Percentiles rank a stretch among this genome's conserved stretches.
Conservation (phyloP, 2,329 filamentous ascomycete genomes). For the Stachybotrys chartarum region DNA sequence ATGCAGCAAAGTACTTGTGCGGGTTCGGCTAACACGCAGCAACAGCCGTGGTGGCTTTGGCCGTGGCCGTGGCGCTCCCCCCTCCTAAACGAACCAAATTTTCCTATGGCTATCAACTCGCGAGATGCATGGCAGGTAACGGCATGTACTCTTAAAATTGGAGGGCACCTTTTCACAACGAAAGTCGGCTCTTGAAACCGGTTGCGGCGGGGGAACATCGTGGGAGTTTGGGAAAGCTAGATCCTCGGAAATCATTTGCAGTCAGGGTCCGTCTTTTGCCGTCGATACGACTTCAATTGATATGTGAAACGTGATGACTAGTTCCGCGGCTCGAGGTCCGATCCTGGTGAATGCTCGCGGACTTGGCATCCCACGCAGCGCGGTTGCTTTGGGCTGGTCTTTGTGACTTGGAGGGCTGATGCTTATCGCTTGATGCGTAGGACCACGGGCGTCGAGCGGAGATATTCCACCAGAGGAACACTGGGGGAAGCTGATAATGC, state of each 20-base stretch:
- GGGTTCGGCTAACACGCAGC: conserved; percentile 25
- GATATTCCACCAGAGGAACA: background rate
- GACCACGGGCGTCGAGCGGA: background rate
- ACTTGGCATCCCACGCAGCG: background rate
- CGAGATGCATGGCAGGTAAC: conserved; percentile 35
- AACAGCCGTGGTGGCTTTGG: conserved; percentile 77
- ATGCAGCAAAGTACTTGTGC: background rate
- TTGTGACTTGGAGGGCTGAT: background rate
- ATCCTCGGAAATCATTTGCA: conserved; percentile 43
- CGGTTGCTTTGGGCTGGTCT: background rate
- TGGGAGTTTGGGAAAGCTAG: conserved; percentile 40
- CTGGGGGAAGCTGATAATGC: background rate
- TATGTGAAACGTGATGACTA: no score
- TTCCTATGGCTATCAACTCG: conserved; percentile 35
- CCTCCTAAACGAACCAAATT: conserved; percentile 46
- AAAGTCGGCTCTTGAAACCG: conserved; percentile 32
- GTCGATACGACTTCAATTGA: conserved; percentile 18
- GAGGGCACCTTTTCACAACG: conserved; percentile 29
- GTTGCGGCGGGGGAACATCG: conserved; percentile 30
- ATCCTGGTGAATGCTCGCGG: background rate
- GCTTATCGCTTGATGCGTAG: background rate
- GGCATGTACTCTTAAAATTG: conserved; percentile 42
- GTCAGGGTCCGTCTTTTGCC: conserved; percentile 33
- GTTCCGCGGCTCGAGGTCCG: background rate
- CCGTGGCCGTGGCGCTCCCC: conserved; percentile 77